Base-by-base conservation (phyloP, 2,329 filamentous ascomycete genomes). In the Phoma sp. region DNA sequence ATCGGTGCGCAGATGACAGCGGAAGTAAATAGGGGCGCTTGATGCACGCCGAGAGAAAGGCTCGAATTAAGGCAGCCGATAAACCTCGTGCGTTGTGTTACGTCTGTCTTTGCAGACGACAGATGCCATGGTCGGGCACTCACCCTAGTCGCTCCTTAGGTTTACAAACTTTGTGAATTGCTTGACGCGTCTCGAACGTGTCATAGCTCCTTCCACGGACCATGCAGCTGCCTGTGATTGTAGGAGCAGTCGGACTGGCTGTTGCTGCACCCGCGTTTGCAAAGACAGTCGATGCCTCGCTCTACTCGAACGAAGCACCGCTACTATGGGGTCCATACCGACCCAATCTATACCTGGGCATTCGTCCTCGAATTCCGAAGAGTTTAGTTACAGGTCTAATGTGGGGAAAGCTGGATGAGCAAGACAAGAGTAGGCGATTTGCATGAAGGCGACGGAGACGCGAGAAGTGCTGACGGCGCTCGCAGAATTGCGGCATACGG, bases 281-380 rank as follows among this genome's bases (percentile, higher is more conserved):
- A 24, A 55, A 55, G 43, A 50, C 52, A 13, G 45, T 42, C 46
- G 58, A 59, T 39, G 54, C 63, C n/a, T 52, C 38, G 18, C 30
- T 63, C 14, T 47, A 53, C 23, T 43, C 60, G 30, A 62, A 64
- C 61, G 96, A 97, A 75, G 83, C 96, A 67, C 93, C 89, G 68
- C 81, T 98, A 61, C 81, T 97, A 80, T 99, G 95, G 95, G 95
- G 95, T 0, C 91, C 95, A 2, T 99, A 98, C 78, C 86, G 91
- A 64, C 89, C 93, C 0, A 96, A 96, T 71, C 76, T 97, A 32
- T 97, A 97, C 76, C 96, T 97, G 78, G 93, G 93, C 0, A 84
- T 96, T 40, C 86, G 90, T 13, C 90, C 93, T 36, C 83, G 91
- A 50, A 80, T 93, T 40, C 89, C 92, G 0, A 86, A 93, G 69